A percentile compares a stretch with the other conserved stretches of the same genome.
phyloP scores from a whole-genome alignment of 1,139 yeast genomes.

The Magnusiomyces suaveolens region DNA sequence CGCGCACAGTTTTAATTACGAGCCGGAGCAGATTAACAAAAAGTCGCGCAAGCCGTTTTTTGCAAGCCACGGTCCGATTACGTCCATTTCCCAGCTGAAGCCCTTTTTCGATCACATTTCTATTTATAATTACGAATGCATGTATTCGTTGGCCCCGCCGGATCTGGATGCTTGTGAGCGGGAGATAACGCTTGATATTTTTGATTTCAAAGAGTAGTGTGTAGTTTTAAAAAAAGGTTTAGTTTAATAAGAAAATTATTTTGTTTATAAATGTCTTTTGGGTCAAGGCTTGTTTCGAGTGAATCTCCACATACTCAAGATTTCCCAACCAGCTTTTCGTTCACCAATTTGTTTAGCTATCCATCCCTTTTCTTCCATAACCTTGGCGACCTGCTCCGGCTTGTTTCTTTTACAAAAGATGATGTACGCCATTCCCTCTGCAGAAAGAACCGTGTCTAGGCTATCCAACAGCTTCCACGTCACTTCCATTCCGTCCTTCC shows the following conservation, averaged over 20 bases:
- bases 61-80: constrained; percentile 6
- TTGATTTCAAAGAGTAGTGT: constrained; percentile 19
- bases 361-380: constrained; percentile 51
- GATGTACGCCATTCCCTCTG: constrained; percentile 67
- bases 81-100: constrained; percentile 41
- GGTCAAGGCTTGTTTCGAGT: neutral
- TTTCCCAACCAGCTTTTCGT: constrained; percentile 95
- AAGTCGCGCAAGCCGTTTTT: constrained; percentile 14
- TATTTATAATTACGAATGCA: constrained; percentile 61
- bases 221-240: too few relatives aligned
- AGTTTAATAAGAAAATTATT: too few relatives aligned
- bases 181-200: constrained; percentile 51
- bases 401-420: constrained; percentile 79
- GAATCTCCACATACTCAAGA: constrained; percentile 49
- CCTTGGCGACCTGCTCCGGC: constrained; percentile 49
- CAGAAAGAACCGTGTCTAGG: constrained; percentile 42
- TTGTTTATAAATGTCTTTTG: too few relatives aligned
- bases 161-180: constrained; percentile 43
- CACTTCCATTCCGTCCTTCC: constrained; percentile 78
- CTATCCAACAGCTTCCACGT: constrained; percentile 53
- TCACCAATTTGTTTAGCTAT: constrained; percentile 40
- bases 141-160: constrained; percentile 45
- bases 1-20: constrained; percentile 17
- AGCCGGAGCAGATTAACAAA: constrained; percentile 3
- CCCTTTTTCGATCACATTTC: constrained; percentile 65